These are phyloP conservation scores for Beta macrorhiza DNA, from an alignment of 179 eudicot species.

Conservation along the genomic window DNA sequence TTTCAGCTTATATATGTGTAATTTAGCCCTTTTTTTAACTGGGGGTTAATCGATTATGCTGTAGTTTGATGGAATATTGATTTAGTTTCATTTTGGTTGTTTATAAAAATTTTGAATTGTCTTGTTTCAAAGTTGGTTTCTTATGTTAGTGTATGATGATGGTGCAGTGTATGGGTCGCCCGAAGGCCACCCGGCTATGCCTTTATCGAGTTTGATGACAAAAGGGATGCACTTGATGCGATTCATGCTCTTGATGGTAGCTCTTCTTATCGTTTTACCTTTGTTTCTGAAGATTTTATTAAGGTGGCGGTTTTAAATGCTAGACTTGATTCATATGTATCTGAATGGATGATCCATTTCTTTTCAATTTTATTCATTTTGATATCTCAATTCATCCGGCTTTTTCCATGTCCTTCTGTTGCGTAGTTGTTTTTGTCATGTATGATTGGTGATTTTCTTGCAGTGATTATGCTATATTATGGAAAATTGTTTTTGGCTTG, in stretches of 20 bases:
- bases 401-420: not conserved
- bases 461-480: not conserved
- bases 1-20: too few relatives aligned
- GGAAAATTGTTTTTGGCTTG: not conserved
- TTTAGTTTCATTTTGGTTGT: not conserved
- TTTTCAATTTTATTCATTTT: not conserved
- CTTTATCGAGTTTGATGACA: slow-evolving; percentile 82
- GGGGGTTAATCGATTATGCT: not conserved
- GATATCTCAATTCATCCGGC: not conserved
- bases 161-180: slow-evolving; percentile 92
- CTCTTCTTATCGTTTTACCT: not conserved
- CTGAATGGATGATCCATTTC: too few relatives aligned
- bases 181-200: slow-evolving; percentile 95
- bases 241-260: slow-evolving; percentile 69
- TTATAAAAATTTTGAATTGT: not conserved
- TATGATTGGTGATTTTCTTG: not conserved
- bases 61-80: not conserved
- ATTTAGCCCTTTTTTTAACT: not conserved
- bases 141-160: not conserved
- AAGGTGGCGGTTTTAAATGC: not conserved
- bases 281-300: not conserved
- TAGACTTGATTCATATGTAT: too few relatives aligned
- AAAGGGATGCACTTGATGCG: slow-evolving; percentile 86
- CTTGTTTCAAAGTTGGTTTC: not conserved
- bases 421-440: not conserved